These are phyloP conservation scores for Asterophora parasitica DNA, from an alignment of 768 basidiomycete species.

Conservation along the genomic window DNA sequence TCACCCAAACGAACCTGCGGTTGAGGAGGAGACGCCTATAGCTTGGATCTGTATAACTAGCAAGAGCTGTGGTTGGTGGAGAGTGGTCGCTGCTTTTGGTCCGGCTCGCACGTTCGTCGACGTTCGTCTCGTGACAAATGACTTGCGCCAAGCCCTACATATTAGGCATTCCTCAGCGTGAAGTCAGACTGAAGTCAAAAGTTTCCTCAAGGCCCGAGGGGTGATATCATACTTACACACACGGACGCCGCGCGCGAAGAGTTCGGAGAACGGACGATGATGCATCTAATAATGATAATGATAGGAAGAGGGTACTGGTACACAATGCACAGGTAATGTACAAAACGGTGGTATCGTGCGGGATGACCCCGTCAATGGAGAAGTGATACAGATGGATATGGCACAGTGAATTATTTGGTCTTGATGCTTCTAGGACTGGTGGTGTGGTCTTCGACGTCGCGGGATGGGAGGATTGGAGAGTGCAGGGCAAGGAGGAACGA, in stretches of 20 bases:
- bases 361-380: conserved; percentile 11
- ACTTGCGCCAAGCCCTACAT: background rate
- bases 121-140: background rate
- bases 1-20: background rate
- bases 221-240: no score
- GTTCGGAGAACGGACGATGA: background rate
- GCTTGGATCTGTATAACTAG: conserved; percentile 2
- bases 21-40: background rate
- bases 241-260: background rate
- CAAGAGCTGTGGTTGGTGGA: conserved; percentile 13
- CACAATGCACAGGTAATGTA: conserved; percentile 16
- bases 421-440: conserved; percentile 32
- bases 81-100: conserved; percentile 13
- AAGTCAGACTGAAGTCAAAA: background rate
- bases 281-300: conserved; percentile 11
- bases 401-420: conserved; percentile 28
- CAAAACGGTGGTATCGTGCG: conserved; percentile 10
- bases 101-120: conserved; percentile 32
- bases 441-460: conserved; percentile 29
- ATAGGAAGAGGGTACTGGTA: conserved; percentile 10
- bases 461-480: conserved; percentile 24
- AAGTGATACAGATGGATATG: conserved; percentile 12
- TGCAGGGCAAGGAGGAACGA: conserved; percentile 65
- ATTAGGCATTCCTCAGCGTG: background rate
- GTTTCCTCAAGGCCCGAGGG: background rate